phyloP scores from a whole-genome alignment of 2,329 filamentous ascomycete genomes.

The Rugonectria rugulosa region DNA sequence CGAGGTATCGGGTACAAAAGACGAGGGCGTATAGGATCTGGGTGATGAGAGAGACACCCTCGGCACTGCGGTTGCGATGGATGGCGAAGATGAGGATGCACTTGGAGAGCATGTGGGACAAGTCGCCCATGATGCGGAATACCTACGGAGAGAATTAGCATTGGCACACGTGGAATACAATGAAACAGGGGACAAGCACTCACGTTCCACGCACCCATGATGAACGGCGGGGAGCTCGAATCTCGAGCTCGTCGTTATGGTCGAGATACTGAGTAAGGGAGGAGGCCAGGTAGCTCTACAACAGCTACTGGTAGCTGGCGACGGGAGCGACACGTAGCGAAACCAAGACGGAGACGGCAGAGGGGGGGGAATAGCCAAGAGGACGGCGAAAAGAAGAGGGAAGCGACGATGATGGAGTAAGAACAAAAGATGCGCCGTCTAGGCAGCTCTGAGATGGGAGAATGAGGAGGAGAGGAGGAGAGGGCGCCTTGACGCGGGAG shows the following conservation, averaged over 20 bases:
- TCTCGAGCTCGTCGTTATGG: constrained; percentile 17
- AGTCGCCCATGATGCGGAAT: constrained; percentile 82
- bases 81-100: constrained; percentile 91
- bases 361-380: background rate
- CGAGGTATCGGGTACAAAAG: constrained; percentile 86
- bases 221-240: constrained; percentile 33
- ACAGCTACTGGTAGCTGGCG: constrained; percentile 24
- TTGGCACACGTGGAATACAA: background rate
- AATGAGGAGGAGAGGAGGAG: constrained; percentile 26
- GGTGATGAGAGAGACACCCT: constrained; percentile 91
- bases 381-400: constrained; percentile 3
- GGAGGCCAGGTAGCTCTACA: constrained; percentile 23
- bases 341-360: background rate
- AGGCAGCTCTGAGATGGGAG: constrained; percentile 33
- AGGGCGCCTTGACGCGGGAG: constrained; percentile 32
- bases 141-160: constrained; percentile 48
- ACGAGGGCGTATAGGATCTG: constrained; percentile 88
- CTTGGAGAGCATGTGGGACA: constrained; percentile 87
- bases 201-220: constrained; percentile 53
- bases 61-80: constrained; percentile 84
- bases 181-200: constrained; percentile 22
- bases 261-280: constrained; percentile 3
- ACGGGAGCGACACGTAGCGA: background rate
- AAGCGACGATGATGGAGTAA: constrained; percentile 6
- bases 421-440: constrained; percentile 26